Base-by-base conservation (phyloP, 2,329 filamentous ascomycete genomes). In the Hymenoscyphus linearis region DNA sequence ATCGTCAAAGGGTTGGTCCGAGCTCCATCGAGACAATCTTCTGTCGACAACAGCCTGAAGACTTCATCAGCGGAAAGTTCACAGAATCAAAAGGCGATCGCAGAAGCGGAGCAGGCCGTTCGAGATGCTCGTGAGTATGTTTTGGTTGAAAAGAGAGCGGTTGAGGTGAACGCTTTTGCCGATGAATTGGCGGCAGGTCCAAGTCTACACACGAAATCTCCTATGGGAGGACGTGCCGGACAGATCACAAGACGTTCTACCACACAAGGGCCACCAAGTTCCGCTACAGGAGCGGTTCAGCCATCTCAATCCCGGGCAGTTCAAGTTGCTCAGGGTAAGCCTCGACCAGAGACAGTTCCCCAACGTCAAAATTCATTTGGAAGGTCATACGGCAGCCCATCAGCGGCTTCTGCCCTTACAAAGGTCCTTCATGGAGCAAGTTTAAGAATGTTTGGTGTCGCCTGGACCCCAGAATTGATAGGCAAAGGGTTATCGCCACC, bases 391-490 rank as follows among this genome's bases (percentile, higher is more conserved):
- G 87, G 86, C 27, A 83, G 85, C 36, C 84, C 86, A 50, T 95
- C 90, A 9, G 87, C 92, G 6, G 93, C 92, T 12, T 96, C 93
- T 34, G 92, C 93, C 57, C 93, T 99, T 58, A 92, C 92, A 16
- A 97, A 96, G 74, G 95, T 93, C 0, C 88, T 99, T 61, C 93
- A 96, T 68, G 92, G 96, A 79, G 95, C 95, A 22, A 97, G 93
- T 71, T 75, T 86, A 44, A 82, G 90, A 53, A 75, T 91, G 0
- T 88, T 91, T 67, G 89, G 89, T 9, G 82, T 90, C 72, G 88
- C 85, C 66, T 85, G 88, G 53, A 84, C 87, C 6, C 83, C 87
- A 2, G 83, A 85, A 13, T 76, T 85, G 27, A 67, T 76, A 79
- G 60, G 80, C 59, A 89, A 85, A 71, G 83, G 88, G 2, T 77